Base-by-base conservation (phyloP, 176 grass and related monocot species). In the Typha latifolia region DNA sequence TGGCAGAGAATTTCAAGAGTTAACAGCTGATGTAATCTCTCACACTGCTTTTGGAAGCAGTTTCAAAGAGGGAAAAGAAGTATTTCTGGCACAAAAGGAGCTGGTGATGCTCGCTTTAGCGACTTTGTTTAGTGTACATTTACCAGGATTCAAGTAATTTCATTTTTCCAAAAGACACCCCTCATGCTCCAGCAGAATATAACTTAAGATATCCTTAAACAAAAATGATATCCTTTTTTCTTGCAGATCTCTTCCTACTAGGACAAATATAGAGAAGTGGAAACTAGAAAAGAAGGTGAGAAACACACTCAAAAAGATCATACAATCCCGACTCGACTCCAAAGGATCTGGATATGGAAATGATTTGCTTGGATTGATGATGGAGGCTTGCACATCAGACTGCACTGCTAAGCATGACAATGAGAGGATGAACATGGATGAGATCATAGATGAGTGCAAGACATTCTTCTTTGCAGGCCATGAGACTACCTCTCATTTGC, bases 361-460 rank as follows among this genome's bases (percentile, higher is more conserved):
- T 48, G 82, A 85, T 63, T 63, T 90, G 4, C 87, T 90, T 13
- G 82, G 79, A 48, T 32, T 90, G 62, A 84, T 90, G 87, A 51
- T 90, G 50, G 64, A 63, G 12, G 63, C 64, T 18, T 79, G 67
- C 66, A 59, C 29, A 14, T 11, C 18, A 57, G 61, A 64, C 15
- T 23, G 66, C 48, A 62, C 18, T n/a, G 51, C 49, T 15, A 57
- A 72, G 66, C 10, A 61, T 14, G 34, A 22, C 3, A 21, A 62
- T 10, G 48, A 62, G 34, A 66, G 49, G 13, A 18, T 90, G 69
- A 82, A 55, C 61, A 86, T 80, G 16, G 79, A 90, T 14, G 87
- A 83, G 61, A 90, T 90, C 12, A 82, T 86, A 68, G 48, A 86
- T 43, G 87, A 90, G 64, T 90, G 87, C 76, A 86, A 90, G 51